These are phyloP conservation scores for Fusarium paranaense DNA, from an alignment of 2,329 filamentous ascomycete species.

Conservation along the genomic window DNA sequence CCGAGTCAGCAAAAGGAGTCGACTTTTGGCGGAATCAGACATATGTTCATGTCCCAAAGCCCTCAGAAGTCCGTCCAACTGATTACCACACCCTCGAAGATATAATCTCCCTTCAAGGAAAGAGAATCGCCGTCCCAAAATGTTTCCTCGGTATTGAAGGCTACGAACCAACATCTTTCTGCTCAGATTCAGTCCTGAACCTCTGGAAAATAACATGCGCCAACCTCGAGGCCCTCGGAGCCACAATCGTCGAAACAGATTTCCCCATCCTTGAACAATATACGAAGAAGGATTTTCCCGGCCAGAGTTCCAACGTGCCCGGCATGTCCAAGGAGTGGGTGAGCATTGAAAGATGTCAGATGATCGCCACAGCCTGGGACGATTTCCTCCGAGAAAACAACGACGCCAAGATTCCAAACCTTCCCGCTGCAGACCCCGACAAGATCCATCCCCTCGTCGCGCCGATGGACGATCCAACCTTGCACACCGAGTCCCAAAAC, in stretches of 20 bases:
- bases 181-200: neutral
- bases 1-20: constrained; percentile 30
- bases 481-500: neutral
- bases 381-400: neutral
- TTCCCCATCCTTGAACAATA: constrained; percentile 33
- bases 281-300: constrained; percentile 21
- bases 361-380: constrained; percentile 19
- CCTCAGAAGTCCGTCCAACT: constrained; percentile 46
- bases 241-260: constrained; percentile 53
- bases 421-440: neutral
- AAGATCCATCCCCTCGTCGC: neutral
- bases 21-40: constrained; percentile 67
- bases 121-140: neutral
- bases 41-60: constrained; percentile 54
- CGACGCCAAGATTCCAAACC: neutral
- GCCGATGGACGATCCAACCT: neutral
- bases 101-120: neutral
- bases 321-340: constrained; percentile 15
- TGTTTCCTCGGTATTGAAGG: neutral
- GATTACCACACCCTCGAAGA: neutral
- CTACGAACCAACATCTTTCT: neutral
- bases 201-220: constrained; percentile 45
- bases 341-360: constrained; percentile 17
- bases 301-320: constrained; percentile 10
- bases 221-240: constrained; percentile 55